phyloP scores from a whole-genome alignment of 2,329 filamentous ascomycete genomes.

The Akanthomyces muscarius region DNA sequence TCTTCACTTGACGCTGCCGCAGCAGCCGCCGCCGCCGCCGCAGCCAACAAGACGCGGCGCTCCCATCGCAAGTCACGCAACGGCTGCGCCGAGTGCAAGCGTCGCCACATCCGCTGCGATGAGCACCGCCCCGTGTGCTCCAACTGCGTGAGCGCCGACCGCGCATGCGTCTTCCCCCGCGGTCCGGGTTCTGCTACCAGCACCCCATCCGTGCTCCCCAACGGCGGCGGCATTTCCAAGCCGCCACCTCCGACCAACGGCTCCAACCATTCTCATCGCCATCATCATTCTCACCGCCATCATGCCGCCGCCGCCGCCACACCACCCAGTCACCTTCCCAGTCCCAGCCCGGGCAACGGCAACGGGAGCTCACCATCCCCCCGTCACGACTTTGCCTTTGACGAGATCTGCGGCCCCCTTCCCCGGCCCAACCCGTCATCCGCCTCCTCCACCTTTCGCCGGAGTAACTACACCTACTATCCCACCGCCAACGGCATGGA shows the following conservation, averaged over 20 bases:
- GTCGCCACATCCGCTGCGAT: constrained; percentile 41
- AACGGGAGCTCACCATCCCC: not conserved
- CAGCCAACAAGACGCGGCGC: constrained; percentile 31
- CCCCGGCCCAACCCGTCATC: not conserved
- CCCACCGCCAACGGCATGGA: not conserved
- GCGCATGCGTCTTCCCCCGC: constrained; percentile 33
- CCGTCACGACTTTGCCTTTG: not conserved
- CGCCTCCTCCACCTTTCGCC: not conserved
- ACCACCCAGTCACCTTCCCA: not conserved
- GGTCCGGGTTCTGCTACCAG: not conserved
- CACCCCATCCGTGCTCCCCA: not conserved
- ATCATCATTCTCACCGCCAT: not conserved
- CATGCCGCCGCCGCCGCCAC: not conserved
- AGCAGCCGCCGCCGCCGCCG: constrained; percentile 8
- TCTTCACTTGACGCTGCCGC: not conserved
- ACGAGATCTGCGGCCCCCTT: not conserved
- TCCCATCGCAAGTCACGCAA: constrained; percentile 39
- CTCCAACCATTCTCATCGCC: not conserved
- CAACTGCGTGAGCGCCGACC: constrained; percentile 37
- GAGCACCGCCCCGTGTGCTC: constrained; percentile 37
- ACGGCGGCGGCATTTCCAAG: not conserved
- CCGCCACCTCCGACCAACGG: not conserved
- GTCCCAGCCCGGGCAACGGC: constrained; percentile 4
- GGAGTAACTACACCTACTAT: constrained; percentile 11
- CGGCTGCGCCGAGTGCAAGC: constrained; percentile 39